Base-by-base conservation (phyloP, 83 land plant genomes). In the Picea abies region DNA sequence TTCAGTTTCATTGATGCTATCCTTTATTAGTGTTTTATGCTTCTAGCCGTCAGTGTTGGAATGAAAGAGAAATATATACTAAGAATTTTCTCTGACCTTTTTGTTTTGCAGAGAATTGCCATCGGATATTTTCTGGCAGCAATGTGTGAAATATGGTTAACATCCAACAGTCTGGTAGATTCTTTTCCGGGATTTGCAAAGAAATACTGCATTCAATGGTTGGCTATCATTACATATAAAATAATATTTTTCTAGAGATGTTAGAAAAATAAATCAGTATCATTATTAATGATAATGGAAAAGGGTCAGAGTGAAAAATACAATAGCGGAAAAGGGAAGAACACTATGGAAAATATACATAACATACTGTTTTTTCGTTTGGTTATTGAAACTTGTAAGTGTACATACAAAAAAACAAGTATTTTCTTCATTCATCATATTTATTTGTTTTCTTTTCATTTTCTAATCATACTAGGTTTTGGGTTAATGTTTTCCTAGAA, bases 41-140 rank as follows among this genome's bases (percentile, higher is more conserved):
- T 14, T 70, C 5, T 70, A 15, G 19, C 35, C 23, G 20, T 5
- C 73, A 35, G 44, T 70, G 16, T 32, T 35, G 44, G 35, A 37
- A 70, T 15, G 39, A 70, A 32, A 6, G 39, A 17, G 12, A 16
- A 20, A 70, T 70, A 70, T 37, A 32, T 52, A 76, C 52, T 25
- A 9, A 76, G 19, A 22, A 3, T 52, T 76, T 56, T 56, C 23
- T 76, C 14, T 76, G 7, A 70, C 35, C 19, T 0, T 76, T 56
- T 52, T 76, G 15, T 47, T 61, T 26, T 88, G 79, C 81, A 91
- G 93, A 91, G 93, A 78, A 91, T 91, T 72, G 81, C 93, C 16
- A 85, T 91, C 83, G 93, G 89, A 72, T 91, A 91, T 71, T 82
- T 91, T 25, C 49, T 89, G 70, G 91, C 91, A 60, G 83, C 93